Percentiles rank a stretch among this genome's conserved stretches.
These are phyloP conservation scores for Chalciporus pseudorubinellus DNA, from an alignment of 768 basidiomycete genomes.

Conservation along the genomic window DNA sequence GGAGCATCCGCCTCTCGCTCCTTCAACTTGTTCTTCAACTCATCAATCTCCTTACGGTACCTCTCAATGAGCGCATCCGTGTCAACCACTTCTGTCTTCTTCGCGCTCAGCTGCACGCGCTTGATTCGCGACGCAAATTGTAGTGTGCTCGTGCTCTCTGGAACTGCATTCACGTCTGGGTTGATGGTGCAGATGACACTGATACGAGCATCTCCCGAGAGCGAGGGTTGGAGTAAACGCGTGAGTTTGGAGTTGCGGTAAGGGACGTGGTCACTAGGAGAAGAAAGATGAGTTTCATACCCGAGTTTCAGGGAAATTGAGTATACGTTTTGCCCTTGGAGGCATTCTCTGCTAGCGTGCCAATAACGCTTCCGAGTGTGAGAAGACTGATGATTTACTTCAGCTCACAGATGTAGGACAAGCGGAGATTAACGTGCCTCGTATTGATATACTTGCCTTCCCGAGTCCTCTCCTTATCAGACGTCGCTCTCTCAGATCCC, in stretches of 20 bases:
- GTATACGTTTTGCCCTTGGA: conserved; percentile 65
- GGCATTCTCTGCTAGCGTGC: conserved; percentile 87
- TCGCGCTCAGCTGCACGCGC: conserved; percentile 81
- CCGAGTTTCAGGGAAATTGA: not conserved
- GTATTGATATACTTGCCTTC: conserved; percentile 98
- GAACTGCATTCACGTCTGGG: conserved; percentile 72
- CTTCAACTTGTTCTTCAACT: conserved; percentile 69
- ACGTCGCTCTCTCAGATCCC: conserved; percentile 94
- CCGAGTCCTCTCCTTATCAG: conserved; percentile 90
- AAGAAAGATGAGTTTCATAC: not conserved
- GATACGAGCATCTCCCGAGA: conserved; percentile 93
- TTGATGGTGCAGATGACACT: conserved; percentile 96
- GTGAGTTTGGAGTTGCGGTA: conserved; percentile 96
- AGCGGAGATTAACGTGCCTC: conserved; percentile 41
- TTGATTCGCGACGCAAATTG: conserved; percentile 91
- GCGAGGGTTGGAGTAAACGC: conserved; percentile 89
- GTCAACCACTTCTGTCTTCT: conserved; percentile 92
- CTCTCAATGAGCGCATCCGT: conserved; percentile 92
- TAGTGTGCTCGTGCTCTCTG: conserved; percentile 85
- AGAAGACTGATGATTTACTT: conserved; percentile 55
- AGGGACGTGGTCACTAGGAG: conserved; percentile 77
- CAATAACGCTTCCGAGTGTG: conserved; percentile 90
- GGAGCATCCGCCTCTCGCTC: conserved; percentile 69
- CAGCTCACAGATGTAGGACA: not conserved
- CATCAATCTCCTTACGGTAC: conserved; percentile 93